A percentile compares a stretch with the other conserved stretches of the same genome.
Evolutionary conservation across 2,329 filamentous ascomycete species (phyloP).

Genomic region (Penicillium sclerotigenum): DNA sequence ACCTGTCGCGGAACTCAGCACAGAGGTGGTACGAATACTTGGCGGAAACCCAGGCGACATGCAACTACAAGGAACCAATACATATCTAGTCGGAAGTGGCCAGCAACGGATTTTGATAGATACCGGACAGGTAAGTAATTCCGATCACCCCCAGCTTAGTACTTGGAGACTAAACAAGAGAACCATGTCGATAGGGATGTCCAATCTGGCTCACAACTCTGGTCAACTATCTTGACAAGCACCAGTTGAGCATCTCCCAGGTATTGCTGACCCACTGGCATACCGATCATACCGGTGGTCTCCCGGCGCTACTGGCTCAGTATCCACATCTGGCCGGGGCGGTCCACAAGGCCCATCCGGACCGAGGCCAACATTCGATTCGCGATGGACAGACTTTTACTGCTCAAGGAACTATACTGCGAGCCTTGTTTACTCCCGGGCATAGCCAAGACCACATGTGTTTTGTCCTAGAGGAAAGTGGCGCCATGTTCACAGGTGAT

Average conservation of each 20-base stretch:
- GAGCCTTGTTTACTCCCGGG: slow-evolving; percentile 5
- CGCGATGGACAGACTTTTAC: slow-evolving; percentile 3
- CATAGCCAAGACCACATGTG: slow-evolving; percentile 10
- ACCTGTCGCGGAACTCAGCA: slow-evolving; percentile 40
- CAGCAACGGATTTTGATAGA: slow-evolving; percentile 33
- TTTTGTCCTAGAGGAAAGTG: slow-evolving; percentile 1
- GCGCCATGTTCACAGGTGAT: slow-evolving; percentile 8
- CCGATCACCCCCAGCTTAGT: background rate
- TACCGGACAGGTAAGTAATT: slow-evolving; percentile 20
- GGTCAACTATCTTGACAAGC: background rate
- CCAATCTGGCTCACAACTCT: slow-evolving; percentile 7
- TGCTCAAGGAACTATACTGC: background rate
- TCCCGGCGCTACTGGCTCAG: background rate
- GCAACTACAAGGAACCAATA: slow-evolving; percentile 40
- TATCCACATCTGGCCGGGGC: slow-evolving; percentile 1
- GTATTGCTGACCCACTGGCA: slow-evolving; percentile 10
- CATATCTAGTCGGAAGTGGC: slow-evolving; percentile 39
- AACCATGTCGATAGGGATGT: background rate
- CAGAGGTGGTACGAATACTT: slow-evolving; percentile 41
- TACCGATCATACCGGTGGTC: slow-evolving; percentile 6
- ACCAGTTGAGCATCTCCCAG: slow-evolving; percentile 5
- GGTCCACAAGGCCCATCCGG: slow-evolving; percentile 6
- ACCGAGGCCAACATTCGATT: background rate
- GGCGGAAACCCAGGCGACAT: slow-evolving; percentile 46
- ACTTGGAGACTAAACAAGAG: background rate